These are phyloP conservation scores for Acer saccharum DNA, from an alignment of 345 rosid species.

Conservation along the genomic window DNA sequence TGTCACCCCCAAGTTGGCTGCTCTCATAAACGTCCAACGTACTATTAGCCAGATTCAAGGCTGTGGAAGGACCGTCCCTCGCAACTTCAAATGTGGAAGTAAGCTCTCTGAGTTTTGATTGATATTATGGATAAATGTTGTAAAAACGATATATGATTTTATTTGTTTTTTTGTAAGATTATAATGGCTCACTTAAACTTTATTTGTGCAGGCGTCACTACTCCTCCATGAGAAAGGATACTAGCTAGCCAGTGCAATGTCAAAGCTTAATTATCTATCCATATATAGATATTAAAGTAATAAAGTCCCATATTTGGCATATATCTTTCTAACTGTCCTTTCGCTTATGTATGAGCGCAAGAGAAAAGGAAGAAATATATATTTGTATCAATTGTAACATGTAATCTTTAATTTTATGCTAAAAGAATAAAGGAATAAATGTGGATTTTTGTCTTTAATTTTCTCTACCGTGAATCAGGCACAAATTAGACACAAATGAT, in stretches of 20 bases:
- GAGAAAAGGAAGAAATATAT: not conserved
- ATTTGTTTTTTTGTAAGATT: not conserved
- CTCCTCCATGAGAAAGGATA: conserved; percentile 19
- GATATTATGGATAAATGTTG: too few species aligned
- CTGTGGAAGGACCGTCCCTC: conserved; percentile 30
- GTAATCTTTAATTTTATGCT: too few species aligned
- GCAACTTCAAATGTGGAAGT: conserved; percentile 33
- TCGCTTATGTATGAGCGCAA: not conserved
- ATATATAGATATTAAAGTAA: too few species aligned
- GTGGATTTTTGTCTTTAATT: not conserved
- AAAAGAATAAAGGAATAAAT: not conserved
- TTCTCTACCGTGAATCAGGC: too few species aligned
- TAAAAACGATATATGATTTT: not conserved
- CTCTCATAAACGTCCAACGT: conserved; percentile 15
- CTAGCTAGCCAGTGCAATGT: too few species aligned
- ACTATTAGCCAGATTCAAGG: conserved; percentile 26
- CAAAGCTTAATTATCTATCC: too few species aligned
- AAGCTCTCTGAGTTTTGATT: not conserved
- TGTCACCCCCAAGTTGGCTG: conserved; percentile 24
- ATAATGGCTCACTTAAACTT: not conserved
- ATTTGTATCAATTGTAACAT: too few species aligned
- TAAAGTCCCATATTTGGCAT: too few species aligned
- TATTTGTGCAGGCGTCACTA: conserved; percentile 13
- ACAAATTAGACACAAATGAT: too few species aligned
- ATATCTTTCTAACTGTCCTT: not conserved